Percentiles rank a stretch among this genome's conserved stretches.
phyloP scores from a whole-genome alignment of 2,329 filamentous ascomycete species.

The Pezicula carpinea region DNA sequence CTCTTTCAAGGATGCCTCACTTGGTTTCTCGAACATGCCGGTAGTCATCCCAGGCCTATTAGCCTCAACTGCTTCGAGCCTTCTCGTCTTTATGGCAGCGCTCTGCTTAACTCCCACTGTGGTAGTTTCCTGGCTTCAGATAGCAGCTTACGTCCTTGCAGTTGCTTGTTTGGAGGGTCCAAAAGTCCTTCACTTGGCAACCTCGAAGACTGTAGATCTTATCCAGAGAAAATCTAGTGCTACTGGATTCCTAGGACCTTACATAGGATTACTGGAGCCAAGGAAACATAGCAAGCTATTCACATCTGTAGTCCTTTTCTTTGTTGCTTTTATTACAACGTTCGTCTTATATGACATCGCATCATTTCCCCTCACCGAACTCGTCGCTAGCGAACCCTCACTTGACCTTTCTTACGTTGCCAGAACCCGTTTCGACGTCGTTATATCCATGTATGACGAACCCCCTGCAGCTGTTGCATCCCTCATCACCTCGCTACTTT shows the following conservation, averaged over 20 bases:
- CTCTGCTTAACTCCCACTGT: constrained; percentile 13
- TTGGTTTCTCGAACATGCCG: constrained; percentile 8
- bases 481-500: constrained; percentile 17
- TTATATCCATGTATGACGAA: constrained; percentile 23
- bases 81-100: constrained; percentile 10
- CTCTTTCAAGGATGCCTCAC: constrained; percentile 9
- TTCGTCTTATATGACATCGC: constrained; percentile 5
- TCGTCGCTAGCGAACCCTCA: neutral
- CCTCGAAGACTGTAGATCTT: constrained; percentile 4
- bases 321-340: constrained; percentile 1
- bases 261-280: neutral
- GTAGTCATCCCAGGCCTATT: constrained; percentile 6
- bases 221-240: neutral
- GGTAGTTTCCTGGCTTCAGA: constrained; percentile 15
- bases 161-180: constrained; percentile 9
- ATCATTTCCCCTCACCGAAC: constrained; percentile 3
- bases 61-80: constrained; percentile 10
- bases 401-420: constrained; percentile 15
- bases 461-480: constrained; percentile 11
- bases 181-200: constrained; percentile 6
- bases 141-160: constrained; percentile 11
- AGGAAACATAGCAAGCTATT: constrained; percentile 8
- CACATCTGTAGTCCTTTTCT: constrained; percentile 3
- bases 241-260: neutral
- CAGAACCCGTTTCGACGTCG: constrained; percentile 22